phyloP scores from a whole-genome alignment of 768 basidiomycete genomes.

The Scleroderma citrinum region DNA sequence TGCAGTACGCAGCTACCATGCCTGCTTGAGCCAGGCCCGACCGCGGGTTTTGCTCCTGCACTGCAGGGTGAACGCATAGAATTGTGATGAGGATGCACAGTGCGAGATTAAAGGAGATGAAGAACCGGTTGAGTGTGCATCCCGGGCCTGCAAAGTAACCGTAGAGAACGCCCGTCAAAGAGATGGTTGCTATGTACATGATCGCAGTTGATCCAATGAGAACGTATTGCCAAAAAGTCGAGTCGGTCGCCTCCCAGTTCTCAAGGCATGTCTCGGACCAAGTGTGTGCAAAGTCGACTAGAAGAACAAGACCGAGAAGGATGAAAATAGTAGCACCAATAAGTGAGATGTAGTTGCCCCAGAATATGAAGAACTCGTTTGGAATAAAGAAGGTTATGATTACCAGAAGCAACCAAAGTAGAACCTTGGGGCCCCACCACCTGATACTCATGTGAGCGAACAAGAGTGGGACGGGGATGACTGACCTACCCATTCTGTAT shows the following conservation, averaged over 20 bases:
- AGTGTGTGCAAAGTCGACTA: constrained; percentile 97
- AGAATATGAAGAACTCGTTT: constrained; percentile 96
- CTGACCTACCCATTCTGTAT: constrained; percentile 87
- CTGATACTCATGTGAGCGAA: constrained; percentile 36
- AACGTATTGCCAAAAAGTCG: constrained; percentile 93
- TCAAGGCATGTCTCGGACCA: constrained; percentile 98
- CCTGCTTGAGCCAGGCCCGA: constrained; percentile 93
- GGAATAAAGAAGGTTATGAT: constrained; percentile 90
- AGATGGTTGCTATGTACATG: constrained; percentile 80
- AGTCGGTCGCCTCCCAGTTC: constrained; percentile 86
- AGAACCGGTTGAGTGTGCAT: constrained; percentile 92
- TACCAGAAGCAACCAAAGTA: constrained; percentile 82
- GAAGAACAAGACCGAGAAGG: constrained; percentile 91
- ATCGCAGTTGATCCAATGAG: constrained; percentile 88
- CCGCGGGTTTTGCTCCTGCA: constrained; percentile 91
- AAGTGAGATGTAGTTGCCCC: constrained; percentile 89
- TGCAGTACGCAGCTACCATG: constrained; percentile 97
- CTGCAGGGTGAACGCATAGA: constrained; percentile 73
- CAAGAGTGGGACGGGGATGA: constrained; percentile 1
- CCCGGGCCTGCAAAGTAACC: constrained; percentile 84
- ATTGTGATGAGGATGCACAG: constrained; percentile 75
- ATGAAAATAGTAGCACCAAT: constrained; percentile 95
- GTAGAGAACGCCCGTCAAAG: constrained; percentile 84
- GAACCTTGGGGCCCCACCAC: constrained; percentile 98
- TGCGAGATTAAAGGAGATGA: constrained; percentile 91